A percentile compares a stretch with the other conserved stretches of the same genome.
Conservation (phyloP, 345 rosid genomes). For the Cardamine chenopodiifolia region DNA sequence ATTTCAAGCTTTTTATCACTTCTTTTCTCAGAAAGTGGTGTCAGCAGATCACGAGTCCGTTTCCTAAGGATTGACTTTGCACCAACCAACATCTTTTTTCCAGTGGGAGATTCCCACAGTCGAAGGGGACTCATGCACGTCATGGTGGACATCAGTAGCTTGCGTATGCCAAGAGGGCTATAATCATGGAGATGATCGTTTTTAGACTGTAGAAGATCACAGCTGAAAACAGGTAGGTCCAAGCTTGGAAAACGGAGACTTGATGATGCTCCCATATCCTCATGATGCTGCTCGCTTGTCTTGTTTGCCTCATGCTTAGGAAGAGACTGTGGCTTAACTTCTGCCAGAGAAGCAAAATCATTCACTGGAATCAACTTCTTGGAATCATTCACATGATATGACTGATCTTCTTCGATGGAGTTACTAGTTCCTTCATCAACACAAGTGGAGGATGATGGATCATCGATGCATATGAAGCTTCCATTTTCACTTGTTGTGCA, state of each 20-base stretch:
- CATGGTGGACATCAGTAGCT: slow-evolving; percentile 86
- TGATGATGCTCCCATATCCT: slow-evolving; percentile 65
- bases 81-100: slow-evolving; percentile 77
- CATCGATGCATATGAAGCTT: slow-evolving; percentile 59
- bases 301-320: slow-evolving; percentile 44
- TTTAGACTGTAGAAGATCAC: slow-evolving; percentile 79
- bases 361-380: slow-evolving; percentile 67
- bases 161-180: slow-evolving; percentile 97
- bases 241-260: slow-evolving; percentile 90
- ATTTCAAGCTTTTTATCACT: slow-evolving; percentile 81
- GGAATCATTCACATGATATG: slow-evolving; percentile 58
- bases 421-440: slow-evolving; percentile 43
- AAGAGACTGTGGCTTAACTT: slow-evolving; percentile 45
- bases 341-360: slow-evolving; percentile 57
- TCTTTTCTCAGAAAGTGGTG: slow-evolving; percentile 90
- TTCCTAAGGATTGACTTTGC: slow-evolving; percentile 88
- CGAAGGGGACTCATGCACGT: slow-evolving; percentile 87
- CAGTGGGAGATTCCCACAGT: slow-evolving; percentile 92
- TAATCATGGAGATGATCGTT: slow-evolving; percentile 81
- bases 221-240: slow-evolving; percentile 88
- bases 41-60: slow-evolving; percentile 78
- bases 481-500: slow-evolving; percentile 43
- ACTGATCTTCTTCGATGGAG: slow-evolving; percentile 49
- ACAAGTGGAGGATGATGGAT: slow-evolving; percentile 53
- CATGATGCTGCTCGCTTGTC: slow-evolving; percentile 47